Evolutionary conservation across 1,284 basidiomycete species (phyloP).

Genomic region (Ganoderma sp.): DNA sequence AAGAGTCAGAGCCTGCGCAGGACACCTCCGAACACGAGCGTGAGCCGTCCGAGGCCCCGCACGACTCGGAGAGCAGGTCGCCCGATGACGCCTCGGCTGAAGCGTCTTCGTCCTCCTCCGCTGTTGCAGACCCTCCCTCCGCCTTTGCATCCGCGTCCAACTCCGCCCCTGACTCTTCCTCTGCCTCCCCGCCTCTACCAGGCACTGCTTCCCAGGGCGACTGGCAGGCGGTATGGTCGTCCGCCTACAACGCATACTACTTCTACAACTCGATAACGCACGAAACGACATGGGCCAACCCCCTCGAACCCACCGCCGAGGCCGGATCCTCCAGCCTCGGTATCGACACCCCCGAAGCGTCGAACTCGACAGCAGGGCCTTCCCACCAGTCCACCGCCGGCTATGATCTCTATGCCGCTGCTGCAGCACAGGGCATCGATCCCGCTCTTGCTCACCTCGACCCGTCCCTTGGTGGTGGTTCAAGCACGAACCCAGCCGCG

Average conservation of each 20-base stretch:
- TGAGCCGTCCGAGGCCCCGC: constrained; percentile 17
- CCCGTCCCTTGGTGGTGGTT: constrained; percentile 61
- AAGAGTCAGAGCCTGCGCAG: constrained; percentile 9
- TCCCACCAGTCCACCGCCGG: constrained; percentile 23
- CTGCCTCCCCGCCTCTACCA: constrained; percentile 16
- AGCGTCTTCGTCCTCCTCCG: constrained; percentile 10
- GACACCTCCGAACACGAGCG: constrained; percentile 14
- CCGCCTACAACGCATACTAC: constrained; percentile 85
- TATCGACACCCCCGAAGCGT: constrained; percentile 38
- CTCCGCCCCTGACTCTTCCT: constrained; percentile 18
- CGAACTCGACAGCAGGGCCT: constrained; percentile 30
- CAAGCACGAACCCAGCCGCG: constrained; percentile 44
- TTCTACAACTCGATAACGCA: constrained; percentile 83
- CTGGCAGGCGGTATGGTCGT: constrained; percentile 90
- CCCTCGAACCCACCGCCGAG: constrained; percentile 53
- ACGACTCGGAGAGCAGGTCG: constrained; percentile 16
- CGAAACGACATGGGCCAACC: constrained; percentile 90
- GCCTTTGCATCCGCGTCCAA: constrained; percentile 20
- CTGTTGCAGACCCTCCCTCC: constrained; percentile 17
- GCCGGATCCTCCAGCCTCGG: constrained; percentile 33
- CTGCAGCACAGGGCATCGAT: constrained; percentile 80
- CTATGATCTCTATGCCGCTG: constrained; percentile 64
- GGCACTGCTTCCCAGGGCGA: constrained; percentile 40
- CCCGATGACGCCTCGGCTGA: constrained; percentile 10
- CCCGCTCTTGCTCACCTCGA: constrained; percentile 84